These are phyloP conservation scores for Stentor coeruleus DNA, from an alignment of 73 alveolate genomes.

Conservation along the genomic window DNA sequence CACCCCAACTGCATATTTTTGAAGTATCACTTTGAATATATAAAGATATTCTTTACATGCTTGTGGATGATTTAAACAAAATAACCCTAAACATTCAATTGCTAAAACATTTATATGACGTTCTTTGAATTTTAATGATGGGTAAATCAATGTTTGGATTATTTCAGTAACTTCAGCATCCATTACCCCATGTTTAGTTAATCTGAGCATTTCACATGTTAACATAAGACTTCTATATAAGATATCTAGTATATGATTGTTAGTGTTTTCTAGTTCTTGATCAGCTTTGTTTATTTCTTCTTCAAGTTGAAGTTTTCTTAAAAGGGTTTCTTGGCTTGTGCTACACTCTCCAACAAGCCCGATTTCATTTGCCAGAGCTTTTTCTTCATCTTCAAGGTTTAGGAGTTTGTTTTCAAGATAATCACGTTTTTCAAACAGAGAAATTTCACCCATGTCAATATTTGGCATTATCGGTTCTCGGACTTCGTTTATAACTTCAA, in stretches of 20 bases:
- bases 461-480: no score
- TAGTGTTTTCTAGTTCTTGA: not conserved
- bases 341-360: not conserved
- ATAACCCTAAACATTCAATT: not conserved
- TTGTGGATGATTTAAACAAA: not conserved
- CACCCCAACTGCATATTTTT: not conserved
- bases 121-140: not conserved
- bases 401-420: not conserved
- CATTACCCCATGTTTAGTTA: not conserved
- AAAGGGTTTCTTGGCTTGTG: not conserved
- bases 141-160: not conserved
- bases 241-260: not conserved
- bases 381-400: no score
- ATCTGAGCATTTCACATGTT: not conserved
- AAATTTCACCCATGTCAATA: not conserved
- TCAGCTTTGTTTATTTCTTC: not conserved
- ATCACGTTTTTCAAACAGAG: no score
- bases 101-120: not conserved
- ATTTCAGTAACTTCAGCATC: not conserved
- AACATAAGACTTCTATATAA: not conserved
- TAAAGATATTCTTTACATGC: not conserved
- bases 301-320: not conserved
- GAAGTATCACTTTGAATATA: not conserved
- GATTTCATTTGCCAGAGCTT: not conserved
- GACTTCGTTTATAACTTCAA: no score